phyloP scores from a whole-genome alignment of 129 eudicot genomes.

The Helichrysum umbraculigerum region DNA sequence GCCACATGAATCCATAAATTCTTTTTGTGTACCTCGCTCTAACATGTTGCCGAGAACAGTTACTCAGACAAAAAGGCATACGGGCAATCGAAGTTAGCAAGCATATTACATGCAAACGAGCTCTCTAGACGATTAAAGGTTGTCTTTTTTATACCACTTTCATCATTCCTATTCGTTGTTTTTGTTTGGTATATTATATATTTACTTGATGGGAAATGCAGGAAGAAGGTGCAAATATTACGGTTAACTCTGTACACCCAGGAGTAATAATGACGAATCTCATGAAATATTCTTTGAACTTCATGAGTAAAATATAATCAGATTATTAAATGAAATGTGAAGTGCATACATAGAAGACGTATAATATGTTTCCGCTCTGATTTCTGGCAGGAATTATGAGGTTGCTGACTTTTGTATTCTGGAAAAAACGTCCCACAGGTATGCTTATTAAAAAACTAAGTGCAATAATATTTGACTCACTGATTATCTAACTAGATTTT shows the following conservation, averaged over 20 bases:
- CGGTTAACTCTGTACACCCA: conserved; percentile 88
- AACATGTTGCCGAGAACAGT: conserved; percentile 39
- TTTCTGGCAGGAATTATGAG: conserved; percentile 52
- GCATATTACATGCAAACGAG: conserved; percentile 86
- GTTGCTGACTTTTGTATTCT: conserved; percentile 53
- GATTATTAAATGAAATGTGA: neutral
- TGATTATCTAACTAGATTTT: neutral
- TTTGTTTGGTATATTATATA: neutral
- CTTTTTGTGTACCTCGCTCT: neutral
- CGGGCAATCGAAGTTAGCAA: conserved; percentile 90
- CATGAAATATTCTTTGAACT: conserved; percentile 47
- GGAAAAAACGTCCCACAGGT: conserved; percentile 99
- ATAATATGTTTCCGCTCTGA: conserved; percentile 9
- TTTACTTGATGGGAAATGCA: conserved; percentile 30
- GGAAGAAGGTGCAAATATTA: conserved; percentile 84
- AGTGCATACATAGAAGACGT: neutral
- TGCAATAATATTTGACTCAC: conserved; percentile 3
- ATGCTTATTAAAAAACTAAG: neutral
- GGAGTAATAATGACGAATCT: conserved; percentile 93
- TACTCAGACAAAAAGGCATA: conserved; percentile 84
- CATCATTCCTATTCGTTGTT: neutral
- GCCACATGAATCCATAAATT: neutral
- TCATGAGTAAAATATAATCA: conserved; percentile 56
- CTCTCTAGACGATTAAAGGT: conserved; percentile 77
- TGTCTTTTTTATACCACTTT: neutral